A percentile compares a stretch with the other conserved stretches of the same genome.
These are phyloP conservation scores for Mycena rebaudengoi DNA, from an alignment of 768 basidiomycete genomes.

Conservation along the genomic window DNA sequence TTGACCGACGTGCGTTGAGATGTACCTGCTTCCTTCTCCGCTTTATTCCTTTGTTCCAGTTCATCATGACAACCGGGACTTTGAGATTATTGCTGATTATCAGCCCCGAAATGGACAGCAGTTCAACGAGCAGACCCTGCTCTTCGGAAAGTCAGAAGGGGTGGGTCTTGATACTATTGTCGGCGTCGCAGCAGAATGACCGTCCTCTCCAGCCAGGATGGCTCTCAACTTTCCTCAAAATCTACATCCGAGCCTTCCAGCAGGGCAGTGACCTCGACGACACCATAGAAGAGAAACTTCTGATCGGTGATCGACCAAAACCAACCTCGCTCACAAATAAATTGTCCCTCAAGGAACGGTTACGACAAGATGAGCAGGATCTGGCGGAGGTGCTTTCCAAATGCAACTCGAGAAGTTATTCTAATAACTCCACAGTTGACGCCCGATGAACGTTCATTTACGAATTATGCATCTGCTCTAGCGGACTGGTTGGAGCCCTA, in stretches of 20 bases:
- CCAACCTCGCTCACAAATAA: conserved; percentile 61
- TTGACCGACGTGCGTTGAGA: conserved; percentile 67
- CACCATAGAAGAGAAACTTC: conserved; percentile 80
- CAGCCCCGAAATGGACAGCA: conserved; percentile 64
- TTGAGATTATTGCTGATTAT: conserved; percentile 78
- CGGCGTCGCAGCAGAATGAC: not conserved
- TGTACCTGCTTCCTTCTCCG: not conserved
- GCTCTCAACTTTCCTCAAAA: conserved; percentile 74
- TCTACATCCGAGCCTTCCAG: conserved; percentile 81
- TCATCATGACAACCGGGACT: conserved; percentile 90
- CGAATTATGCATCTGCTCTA: conserved; percentile 67
- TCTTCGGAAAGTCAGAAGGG: conserved; percentile 70
- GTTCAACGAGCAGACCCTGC: conserved; percentile 72
- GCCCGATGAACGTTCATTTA: conserved; percentile 62
- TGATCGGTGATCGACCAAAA: conserved; percentile 84
- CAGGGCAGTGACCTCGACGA: conserved; percentile 85
- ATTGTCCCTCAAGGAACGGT: conserved; percentile 65
- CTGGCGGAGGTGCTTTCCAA: conserved; percentile 55
- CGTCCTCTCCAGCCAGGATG: conserved; percentile 64
- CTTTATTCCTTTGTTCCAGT: conserved; percentile 44
- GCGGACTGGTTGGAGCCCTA: conserved; percentile 82
- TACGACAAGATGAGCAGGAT: conserved; percentile 60
- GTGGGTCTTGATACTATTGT: conserved; percentile 50
- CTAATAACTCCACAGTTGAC: conserved; percentile 61
- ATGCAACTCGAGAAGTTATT: not conserved